Evolutionary conservation across 2,329 filamentous ascomycete species (phyloP).

Genomic region (Diaporthe amygdali): DNA sequence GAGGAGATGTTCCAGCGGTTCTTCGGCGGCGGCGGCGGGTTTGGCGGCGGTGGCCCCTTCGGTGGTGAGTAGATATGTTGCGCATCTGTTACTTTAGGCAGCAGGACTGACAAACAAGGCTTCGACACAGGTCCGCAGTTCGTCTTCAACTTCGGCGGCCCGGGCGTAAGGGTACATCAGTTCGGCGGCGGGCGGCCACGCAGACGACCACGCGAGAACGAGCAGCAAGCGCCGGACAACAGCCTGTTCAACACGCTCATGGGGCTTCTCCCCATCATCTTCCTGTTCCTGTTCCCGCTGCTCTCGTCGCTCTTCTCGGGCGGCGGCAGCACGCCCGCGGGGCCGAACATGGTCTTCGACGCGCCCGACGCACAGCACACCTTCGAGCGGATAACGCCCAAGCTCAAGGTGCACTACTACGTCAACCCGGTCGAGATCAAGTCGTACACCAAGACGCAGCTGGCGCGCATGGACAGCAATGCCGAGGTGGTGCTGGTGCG

Average conservation of each 20-base stretch:
- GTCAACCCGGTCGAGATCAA: constrained; percentile 80
- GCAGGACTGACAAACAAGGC: constrained; percentile 37
- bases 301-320: constrained; percentile 79
- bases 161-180: constrained; percentile 91
- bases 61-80: constrained; percentile 37
- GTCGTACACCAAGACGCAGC: constrained; percentile 71
- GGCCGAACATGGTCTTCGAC: constrained; percentile 81
- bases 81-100: not conserved
- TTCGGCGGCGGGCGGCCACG: constrained; percentile 84
- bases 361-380: constrained; percentile 73
- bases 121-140: constrained; percentile 86
- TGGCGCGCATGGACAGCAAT: constrained; percentile 74
- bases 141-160: constrained; percentile 93
- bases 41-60: constrained; percentile 67
- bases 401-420: constrained; percentile 81
- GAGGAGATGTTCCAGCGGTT: constrained; percentile 98
- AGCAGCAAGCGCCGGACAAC: constrained; percentile 54
- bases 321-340: constrained; percentile 52
- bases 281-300: constrained; percentile 87
- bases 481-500: constrained; percentile 79
- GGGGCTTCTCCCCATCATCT: constrained; percentile 83
- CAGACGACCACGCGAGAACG: constrained; percentile 72
- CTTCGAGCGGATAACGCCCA: constrained; percentile 71
- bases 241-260: constrained; percentile 64
- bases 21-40: constrained; percentile 82